These are phyloP conservation scores for Globisporangium middletonii DNA, from an alignment of 352 stramenopile genomes.

Conservation along the genomic window DNA sequence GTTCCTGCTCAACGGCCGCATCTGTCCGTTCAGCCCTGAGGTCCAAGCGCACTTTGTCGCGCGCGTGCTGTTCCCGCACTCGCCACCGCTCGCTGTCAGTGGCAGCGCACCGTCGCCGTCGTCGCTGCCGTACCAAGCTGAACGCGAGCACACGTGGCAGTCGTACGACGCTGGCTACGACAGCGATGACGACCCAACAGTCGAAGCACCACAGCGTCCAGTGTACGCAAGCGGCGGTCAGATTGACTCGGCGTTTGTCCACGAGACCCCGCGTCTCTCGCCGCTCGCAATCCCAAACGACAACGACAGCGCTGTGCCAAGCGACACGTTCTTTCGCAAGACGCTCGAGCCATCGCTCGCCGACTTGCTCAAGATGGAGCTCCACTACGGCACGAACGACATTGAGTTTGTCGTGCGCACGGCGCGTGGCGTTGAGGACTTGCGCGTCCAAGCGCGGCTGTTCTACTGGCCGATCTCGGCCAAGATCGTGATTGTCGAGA, in stretches of 20 bases:
- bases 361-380: conserved; percentile 49
- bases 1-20: conserved; percentile 56
- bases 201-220: background rate
- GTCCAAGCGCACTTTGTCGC: conserved; percentile 63
- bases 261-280: background rate
- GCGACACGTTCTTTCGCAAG: conserved; percentile 43
- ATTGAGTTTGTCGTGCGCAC: conserved; percentile 58
- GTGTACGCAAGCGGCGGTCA: background rate
- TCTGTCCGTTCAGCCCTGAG: conserved; percentile 45
- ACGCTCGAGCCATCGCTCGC: conserved; percentile 53
- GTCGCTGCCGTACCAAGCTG: background rate
- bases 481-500: conserved; percentile 78
- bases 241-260: conserved; percentile 5
- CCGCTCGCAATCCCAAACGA: background rate
- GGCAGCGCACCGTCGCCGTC: background rate
- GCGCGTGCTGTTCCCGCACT: conserved; percentile 63
- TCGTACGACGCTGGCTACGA: background rate
- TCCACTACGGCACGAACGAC: conserved; percentile 59
- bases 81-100: conserved; percentile 22
- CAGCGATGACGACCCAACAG: background rate
- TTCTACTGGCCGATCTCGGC: conserved; percentile 67
- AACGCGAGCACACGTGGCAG: conserved; percentile 4
- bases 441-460: conserved; percentile 50
- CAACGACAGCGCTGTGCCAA: background rate
- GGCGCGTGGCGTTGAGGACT: conserved; percentile 3